Conservation (phyloP, 176 grass and related monocot species). For the Zea luxurians region DNA sequence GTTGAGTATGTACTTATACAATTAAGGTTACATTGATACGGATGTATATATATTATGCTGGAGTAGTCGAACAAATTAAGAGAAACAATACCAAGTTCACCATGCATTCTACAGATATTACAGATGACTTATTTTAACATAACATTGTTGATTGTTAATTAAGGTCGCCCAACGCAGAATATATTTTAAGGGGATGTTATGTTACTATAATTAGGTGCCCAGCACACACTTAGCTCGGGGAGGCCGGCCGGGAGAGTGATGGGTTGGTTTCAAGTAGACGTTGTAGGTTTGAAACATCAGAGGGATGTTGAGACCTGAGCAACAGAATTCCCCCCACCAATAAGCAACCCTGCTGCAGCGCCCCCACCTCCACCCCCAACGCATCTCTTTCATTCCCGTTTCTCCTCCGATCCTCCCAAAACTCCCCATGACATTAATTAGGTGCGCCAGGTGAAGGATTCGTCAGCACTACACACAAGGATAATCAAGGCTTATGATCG, state of each 20-base stretch:
- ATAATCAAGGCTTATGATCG: neutral
- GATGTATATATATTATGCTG: neutral
- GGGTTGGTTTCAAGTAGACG: conserved; percentile 98
- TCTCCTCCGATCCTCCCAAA: conserved; percentile 20
- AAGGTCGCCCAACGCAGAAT: conserved; percentile 24
- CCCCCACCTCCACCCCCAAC: neutral
- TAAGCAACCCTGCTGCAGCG: conserved; percentile 42
- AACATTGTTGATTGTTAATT: neutral
- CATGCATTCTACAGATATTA: neutral
- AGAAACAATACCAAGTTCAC: neutral
- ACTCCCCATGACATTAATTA: conserved; percentile 46
- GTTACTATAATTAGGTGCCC: conserved; percentile 51
- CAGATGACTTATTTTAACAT: neutral
- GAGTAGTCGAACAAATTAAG: neutral
- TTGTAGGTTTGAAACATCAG: conserved; percentile 91
- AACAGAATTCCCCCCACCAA: conserved; percentile 74
- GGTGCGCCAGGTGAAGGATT: conserved; percentile 47
- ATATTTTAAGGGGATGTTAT: conserved; percentile 48
- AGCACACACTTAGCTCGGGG: conserved; percentile 30
- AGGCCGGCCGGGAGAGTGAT: conserved; percentile 34
- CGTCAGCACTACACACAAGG: conserved; percentile 34
- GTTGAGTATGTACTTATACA: neutral
- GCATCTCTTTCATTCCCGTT: conserved; percentile 22
- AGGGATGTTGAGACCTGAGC: conserved; percentile 84
- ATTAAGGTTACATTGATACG: conserved; percentile 4